Conservation (phyloP, 371 early-diverging fungal genomes). For the Mucor velutinosus region DNA sequence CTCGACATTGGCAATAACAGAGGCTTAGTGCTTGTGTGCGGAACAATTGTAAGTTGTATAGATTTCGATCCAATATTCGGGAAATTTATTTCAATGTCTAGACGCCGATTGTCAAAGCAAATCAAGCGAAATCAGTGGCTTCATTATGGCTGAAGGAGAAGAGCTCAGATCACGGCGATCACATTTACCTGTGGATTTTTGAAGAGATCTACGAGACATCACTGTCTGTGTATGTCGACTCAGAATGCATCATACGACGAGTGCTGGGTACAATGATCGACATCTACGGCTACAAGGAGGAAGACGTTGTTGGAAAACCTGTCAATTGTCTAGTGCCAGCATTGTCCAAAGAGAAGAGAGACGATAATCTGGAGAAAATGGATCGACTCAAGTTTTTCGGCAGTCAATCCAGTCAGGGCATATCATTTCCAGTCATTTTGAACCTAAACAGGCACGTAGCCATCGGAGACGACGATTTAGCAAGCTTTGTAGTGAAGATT, state of each 20-base stretch:
- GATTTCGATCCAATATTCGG: constrained; percentile 37
- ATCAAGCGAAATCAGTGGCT: constrained; percentile 45
- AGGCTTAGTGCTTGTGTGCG: constrained; percentile 53
- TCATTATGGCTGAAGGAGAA: constrained; percentile 72
- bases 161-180: constrained; percentile 45
- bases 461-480: constrained; percentile 10
- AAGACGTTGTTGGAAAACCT: constrained; percentile 42
- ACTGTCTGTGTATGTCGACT: constrained; percentile 35
- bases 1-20: constrained; percentile 9
- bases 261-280: constrained; percentile 48
- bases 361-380: constrained; percentile 46
- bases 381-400: constrained; percentile 67
- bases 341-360: constrained; percentile 22
- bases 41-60: constrained; percentile 20
- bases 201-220: constrained; percentile 67
- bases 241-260: constrained; percentile 45
- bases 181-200: constrained; percentile 71
- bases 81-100: constrained; percentile 23
- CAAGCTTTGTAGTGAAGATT: constrained; percentile 41
- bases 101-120: constrained; percentile 5
- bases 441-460: constrained; percentile 37
- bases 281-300: constrained; percentile 48
- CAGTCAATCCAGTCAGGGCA: constrained; percentile 56
- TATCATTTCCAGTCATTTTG: constrained; percentile 63
- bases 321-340: constrained; percentile 49